Conservation (phyloP, 768 basidiomycete genomes). For the Pseudohyphozyma bogoriensis region DNA sequence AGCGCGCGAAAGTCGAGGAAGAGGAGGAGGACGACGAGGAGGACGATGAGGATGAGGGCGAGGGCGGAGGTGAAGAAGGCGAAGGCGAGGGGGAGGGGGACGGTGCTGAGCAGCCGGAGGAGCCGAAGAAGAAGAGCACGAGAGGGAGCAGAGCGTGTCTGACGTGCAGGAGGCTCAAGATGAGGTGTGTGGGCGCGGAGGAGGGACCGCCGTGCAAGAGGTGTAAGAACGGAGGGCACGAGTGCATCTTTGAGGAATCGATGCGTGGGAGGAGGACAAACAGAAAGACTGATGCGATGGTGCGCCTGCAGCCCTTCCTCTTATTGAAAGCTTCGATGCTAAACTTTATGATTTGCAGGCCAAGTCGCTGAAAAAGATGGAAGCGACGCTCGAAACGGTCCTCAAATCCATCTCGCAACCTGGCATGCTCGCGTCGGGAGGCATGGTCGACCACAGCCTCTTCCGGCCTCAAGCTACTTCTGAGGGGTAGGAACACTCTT, state of each 20-base stretch:
- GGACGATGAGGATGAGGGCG: neutral
- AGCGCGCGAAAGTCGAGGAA: no score
- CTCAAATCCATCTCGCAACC: conserved; percentile 55
- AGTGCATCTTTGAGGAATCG: conserved; percentile 94
- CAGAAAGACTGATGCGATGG: conserved; percentile 32
- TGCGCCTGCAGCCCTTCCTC: neutral
- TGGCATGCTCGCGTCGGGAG: conserved; percentile 23
- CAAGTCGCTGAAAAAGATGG: conserved; percentile 73
- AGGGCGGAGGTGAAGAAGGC: neutral
- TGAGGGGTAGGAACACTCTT: neutral
- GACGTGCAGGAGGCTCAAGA: conserved; percentile 50
- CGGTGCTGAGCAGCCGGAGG: neutral
- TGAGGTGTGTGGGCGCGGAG: conserved; percentile 48
- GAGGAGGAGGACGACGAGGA: neutral
- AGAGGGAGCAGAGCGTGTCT: conserved; percentile 63
- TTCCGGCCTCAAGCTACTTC: neutral
- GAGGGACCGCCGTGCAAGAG: conserved; percentile 84
- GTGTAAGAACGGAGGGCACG: conserved; percentile 49
- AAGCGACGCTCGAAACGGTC: conserved; percentile 82
- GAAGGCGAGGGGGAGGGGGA: neutral
- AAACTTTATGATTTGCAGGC: conserved; percentile 14
- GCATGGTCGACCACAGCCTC: conserved; percentile 13
- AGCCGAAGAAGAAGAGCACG: conserved; percentile 31
- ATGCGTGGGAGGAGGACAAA: conserved; percentile 52
- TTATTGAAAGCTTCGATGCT: neutral